Conservation (phyloP, 2,329 filamentous ascomycete genomes). For the Dendrostoma leiphaemia region DNA sequence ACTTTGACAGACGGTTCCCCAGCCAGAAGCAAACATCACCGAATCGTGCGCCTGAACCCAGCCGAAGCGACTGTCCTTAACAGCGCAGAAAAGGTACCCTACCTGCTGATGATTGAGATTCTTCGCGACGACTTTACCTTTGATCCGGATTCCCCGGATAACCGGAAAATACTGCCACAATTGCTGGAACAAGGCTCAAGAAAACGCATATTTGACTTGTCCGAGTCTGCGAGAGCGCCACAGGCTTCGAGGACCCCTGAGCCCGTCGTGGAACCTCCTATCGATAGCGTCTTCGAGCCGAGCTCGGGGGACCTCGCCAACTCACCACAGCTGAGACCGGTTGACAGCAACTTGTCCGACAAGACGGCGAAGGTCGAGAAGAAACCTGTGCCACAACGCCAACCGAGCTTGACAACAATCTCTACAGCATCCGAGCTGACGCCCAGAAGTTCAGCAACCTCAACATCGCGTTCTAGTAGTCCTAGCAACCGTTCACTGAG, state of each 20-base stretch:
- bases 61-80: slow-evolving; percentile 83
- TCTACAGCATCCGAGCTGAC: slow-evolving; percentile 62
- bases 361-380: slow-evolving; percentile 27
- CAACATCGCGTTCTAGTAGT: slow-evolving; percentile 66
- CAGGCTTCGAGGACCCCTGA: slow-evolving; percentile 41
- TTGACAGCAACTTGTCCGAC: slow-evolving; percentile 33
- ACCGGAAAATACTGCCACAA: slow-evolving; percentile 61
- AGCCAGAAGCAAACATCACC: slow-evolving; percentile 73
- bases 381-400: slow-evolving; percentile 43
- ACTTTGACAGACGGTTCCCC: slow-evolving; percentile 71
- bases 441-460: slow-evolving; percentile 67
- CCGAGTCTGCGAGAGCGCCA: slow-evolving; percentile 62
- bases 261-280: slow-evolving; percentile 40
- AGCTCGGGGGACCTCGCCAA: slow-evolving; percentile 74
- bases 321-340: slow-evolving; percentile 64
- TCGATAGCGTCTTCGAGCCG: slow-evolving; percentile 83
- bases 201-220: slow-evolving; percentile 65
- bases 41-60: slow-evolving; percentile 79
- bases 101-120: slow-evolving; percentile 81
- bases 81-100: slow-evolving; percentile 83
- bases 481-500: slow-evolving; percentile 51
- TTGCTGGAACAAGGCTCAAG: slow-evolving; percentile 57
- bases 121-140: slow-evolving; percentile 81
- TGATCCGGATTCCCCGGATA: slow-evolving; percentile 71
- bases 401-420: slow-evolving; percentile 62